A percentile compares a stretch with the other conserved stretches of the same genome.
phyloP scores from a whole-genome alignment of 495 filamentous ascomycete genomes.

The Xanthoparmelia taractica region DNA sequence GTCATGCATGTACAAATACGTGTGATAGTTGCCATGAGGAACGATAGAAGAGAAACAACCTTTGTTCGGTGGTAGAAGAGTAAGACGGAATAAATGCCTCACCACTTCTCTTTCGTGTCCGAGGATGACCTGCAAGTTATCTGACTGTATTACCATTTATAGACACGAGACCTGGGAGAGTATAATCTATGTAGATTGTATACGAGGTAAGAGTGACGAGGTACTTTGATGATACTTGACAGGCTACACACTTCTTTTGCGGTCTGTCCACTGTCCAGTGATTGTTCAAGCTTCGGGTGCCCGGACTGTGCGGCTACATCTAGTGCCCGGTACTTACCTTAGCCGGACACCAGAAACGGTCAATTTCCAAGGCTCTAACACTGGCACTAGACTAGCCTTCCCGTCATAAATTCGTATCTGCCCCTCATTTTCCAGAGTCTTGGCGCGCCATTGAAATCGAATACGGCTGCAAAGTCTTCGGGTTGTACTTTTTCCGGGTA shows the following conservation, averaged over 20 bases:
- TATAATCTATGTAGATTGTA: not conserved
- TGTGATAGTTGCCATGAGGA: not conserved
- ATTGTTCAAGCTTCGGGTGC: too few relatives aligned
- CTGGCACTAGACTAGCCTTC: not conserved
- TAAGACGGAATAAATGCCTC: not conserved
- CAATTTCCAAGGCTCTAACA: not conserved
- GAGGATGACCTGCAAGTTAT: too few relatives aligned
- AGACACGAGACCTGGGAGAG: not conserved
- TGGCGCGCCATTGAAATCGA: too few relatives aligned
- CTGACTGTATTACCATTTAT: not conserved
- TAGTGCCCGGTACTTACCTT: not conserved
- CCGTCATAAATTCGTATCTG: not conserved
- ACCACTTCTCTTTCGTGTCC: not conserved
- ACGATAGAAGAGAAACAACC: not conserved
- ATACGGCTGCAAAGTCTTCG: too few relatives aligned
- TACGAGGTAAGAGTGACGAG: not conserved
- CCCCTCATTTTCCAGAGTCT: too few relatives aligned
- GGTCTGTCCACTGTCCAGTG: too few relatives aligned
- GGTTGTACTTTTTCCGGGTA: too few relatives aligned
- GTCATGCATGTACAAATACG: not conserved
- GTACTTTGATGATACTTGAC: too few relatives aligned
- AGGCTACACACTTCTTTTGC: too few relatives aligned
- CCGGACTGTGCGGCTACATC: not conserved
- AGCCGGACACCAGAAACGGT: not conserved
- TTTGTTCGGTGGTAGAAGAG: not conserved